Base-by-base conservation (phyloP, 2,329 filamentous ascomycete species). In the Bipolaris zeicola region DNA sequence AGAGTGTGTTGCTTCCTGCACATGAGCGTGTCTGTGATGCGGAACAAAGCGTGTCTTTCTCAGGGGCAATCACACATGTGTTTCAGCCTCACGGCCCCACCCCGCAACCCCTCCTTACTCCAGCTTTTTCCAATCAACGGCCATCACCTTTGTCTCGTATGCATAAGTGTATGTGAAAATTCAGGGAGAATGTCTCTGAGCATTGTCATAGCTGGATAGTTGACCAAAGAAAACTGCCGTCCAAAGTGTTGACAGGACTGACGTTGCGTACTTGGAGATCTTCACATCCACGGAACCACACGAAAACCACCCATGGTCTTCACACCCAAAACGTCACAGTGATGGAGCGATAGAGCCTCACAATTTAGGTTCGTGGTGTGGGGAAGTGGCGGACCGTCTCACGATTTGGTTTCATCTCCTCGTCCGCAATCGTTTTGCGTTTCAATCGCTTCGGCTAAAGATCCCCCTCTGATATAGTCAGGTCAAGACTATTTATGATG, bases 371-470 rank as follows among this genome's bases (percentile, higher is more conserved):
- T 33, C n/a, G 26, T 6, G 24, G 14, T 11, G 33, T 22, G 20
- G 22, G 6, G 14, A 7, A 50, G 43, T 59, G 46, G 51, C 53
- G 43, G 51, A 36, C 49, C 44, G 56, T 58, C 54, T 58, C 55
- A 55, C 48, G 57, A 48, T 39, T 14, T 33, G 26, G 67, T 70
- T 70, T 71, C 67, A 70, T 50, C 56, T 59, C 41, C 56, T 45
- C 59, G 58, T 62, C 58, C 61, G 60, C 57, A 39, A 54, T 58
- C 47, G 52, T 43, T 46, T 62, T 55, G 47, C 37, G 68, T 71
- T 70, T 71, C 67, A 70, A 34, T 45, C 48, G 43, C 5, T 16
- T 5, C 4, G 11, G 39, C 39, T n/a, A 42, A 42, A 18, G 24
- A 24, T 11, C 5, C 38, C 38, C 38, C 5, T 14, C 10, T 41